Evolutionary conservation across 1,284 basidiomycete genomes (phyloP), one percentile per base, ranked within the genome.

Genomic region (Apiotrichum veenhuisii): DNA sequence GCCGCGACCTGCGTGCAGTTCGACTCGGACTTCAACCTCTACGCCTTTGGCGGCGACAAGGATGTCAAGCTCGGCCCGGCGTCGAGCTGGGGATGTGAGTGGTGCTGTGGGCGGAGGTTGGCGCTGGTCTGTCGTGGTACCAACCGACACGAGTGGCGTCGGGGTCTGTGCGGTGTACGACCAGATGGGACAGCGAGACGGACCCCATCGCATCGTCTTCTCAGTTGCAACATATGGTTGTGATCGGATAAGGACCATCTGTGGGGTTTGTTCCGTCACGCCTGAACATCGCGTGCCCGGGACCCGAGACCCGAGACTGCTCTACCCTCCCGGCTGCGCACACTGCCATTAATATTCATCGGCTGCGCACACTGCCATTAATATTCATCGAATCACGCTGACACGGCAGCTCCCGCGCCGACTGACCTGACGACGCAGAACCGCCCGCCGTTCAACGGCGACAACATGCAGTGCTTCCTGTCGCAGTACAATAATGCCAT

Each of bases 401-500:
- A 11, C 18, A 41, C 20, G 10, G 8, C 57, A 77, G 75, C 69
- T 10, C 72, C 74, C 2, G 49, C 50, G 38, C 53, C 70, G 1
- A 66, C 61, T 11, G 55, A 69, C 3, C 58, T 77, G 23, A 64
- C 70, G 8, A 64, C 67, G 17, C 57, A 62, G 38, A 74, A 75
- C 26, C 59, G 77, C 62, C 76, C 76, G 67, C 71, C 76, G 26
- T 78, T 71, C 70, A 73, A 71, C 8, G 76, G 76, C 26, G 70
- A 69, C 60, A 67, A 71, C 63, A 69, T 73, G 5, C 74, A 75
- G 50, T 78, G 77, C 63, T 54, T 76, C 45, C 63, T 77, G n/a
- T 71, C 70, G 12, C 75, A 77, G 59, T 72, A 67, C 61, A 69
- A 68, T 63, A 78, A 78, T 51, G 71, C 88, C 40, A 81, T 93